phyloP scores from a whole-genome alignment of 805 yeast genomes.

The Monosporozyma aerobia region DNA sequence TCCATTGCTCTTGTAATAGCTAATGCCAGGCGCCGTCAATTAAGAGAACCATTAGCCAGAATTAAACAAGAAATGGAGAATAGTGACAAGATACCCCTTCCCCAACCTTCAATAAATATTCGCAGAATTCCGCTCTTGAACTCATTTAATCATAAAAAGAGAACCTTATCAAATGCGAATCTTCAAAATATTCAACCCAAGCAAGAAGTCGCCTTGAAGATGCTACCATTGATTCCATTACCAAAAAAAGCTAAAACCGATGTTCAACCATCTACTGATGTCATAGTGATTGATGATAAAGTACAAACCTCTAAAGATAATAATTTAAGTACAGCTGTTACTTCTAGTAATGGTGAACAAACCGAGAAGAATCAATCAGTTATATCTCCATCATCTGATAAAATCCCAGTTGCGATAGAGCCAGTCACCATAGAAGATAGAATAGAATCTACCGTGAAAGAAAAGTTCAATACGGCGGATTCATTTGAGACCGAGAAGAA shows the following conservation, averaged over 20 bases:
- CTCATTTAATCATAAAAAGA: conserved; percentile 5
- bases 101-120: not conserved
- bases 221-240: not conserved
- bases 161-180: conserved; percentile 10
- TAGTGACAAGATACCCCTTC: not conserved
- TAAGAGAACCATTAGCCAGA: not conserved
- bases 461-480: not conserved
- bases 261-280: not conserved
- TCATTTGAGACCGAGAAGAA: not conserved
- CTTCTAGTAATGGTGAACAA: not conserved
- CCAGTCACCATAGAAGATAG: not conserved
- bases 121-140: conserved; percentile 20
- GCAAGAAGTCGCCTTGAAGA: not conserved
- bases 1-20: conserved; percentile 13
- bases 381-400: not conserved
- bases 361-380: not conserved
- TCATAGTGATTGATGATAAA: not conserved
- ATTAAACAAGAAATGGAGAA: conserved; percentile 1
- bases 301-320: not conserved
- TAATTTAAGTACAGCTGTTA: not conserved
- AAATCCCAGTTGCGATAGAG: not conserved
- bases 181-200: not conserved
- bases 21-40: not conserved
- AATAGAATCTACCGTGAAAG: not conserved
- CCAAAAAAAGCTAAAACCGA: conserved; percentile 1